Evolutionary conservation across 768 basidiomycete genomes (phyloP).

Genomic region (Mycena polygramma): DNA sequence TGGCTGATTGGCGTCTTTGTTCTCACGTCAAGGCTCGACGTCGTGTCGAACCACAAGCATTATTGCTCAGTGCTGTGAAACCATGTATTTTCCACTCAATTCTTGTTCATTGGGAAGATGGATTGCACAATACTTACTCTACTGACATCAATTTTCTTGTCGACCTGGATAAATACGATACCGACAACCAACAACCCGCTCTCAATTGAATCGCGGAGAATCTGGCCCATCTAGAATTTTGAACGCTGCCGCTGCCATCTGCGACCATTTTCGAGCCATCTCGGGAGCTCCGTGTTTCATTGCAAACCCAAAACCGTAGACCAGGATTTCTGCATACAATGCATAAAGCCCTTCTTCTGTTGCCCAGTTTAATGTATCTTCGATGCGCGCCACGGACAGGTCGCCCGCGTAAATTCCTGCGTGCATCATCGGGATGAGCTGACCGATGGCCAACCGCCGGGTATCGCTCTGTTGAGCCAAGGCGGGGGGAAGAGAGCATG

Average conservation of each 20-base stretch:
- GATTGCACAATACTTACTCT: no score
- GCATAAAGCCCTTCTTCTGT: conserved; percentile 22
- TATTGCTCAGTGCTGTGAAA: no score
- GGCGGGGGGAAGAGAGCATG: conserved; percentile 17
- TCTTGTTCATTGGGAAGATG: no score
- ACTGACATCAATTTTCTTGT: no score
- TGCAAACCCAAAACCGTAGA: conserved; percentile 24
- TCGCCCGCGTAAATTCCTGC: conserved; percentile 19
- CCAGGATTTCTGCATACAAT: conserved; percentile 22
- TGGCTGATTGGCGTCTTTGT: background rate
- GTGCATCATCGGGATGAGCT: conserved; percentile 25
- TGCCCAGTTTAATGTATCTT: conserved; percentile 20
- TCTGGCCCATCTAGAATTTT: conserved; percentile 24
- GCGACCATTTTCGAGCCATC: conserved; percentile 15
- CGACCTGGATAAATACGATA: no score
- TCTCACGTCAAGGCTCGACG: no score
- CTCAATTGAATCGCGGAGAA: conserved; percentile 13
- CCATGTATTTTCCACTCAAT: no score
- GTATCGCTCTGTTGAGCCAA: conserved; percentile 16
- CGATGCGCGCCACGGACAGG: conserved; percentile 21
- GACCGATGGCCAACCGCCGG: conserved; percentile 24
- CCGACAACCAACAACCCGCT: no score
- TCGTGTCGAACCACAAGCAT: no score
- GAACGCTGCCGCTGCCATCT: conserved; percentile 23
- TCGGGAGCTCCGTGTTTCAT: background rate